Base-by-base conservation (phyloP, 2,329 filamentous ascomycete genomes). In the Periconia sp. region DNA sequence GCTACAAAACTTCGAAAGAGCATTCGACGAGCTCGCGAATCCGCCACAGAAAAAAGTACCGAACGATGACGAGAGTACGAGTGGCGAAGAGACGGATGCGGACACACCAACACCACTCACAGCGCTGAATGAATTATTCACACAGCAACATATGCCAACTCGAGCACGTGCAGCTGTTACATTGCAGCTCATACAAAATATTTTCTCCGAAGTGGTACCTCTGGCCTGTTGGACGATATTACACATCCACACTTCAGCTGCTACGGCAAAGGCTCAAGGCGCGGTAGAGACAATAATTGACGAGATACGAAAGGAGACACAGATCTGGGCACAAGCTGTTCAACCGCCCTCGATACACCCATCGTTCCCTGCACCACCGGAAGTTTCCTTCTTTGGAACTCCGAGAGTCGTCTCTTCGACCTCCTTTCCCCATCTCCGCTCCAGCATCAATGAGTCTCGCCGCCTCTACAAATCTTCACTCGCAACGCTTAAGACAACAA, bases 261-360 rank as follows among this genome's bases (percentile, higher is more conserved):
- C 32, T 12, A 29, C 42, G 13, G 38, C 44, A 19, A 42, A 54
- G 9, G 26, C 31, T 0, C 38, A 54, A 23, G 21, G 36, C 15
- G 13, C 29, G 13, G 24, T 42, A 15, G 42, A 37, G 2, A 55
- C 52, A 3, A 56, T 60, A 3, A 44, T 70, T 4, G 39, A 48
- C 15, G 52, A 37, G 18, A 60, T 70, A 15, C 55, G 56, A 23
- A 36, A 49, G 30, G 65, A 70, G 34, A 68, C 63, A 1, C 57
- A 52, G 24, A 12, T 26, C 3, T 69, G 60, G 59, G 65, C 59
- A 9, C 47, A 61, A 49, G 65, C 61, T 9, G 42, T 55, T 9
- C 66, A 70, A 36, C 66, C 65, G 21, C 63, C 65, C 3, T 65
- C 65, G 9, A 65, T 70, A 26, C 65, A 70, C 29, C 65, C 66